Percentiles rank a stretch among this genome's conserved stretches.
Conservation (phyloP, 2,329 filamentous ascomycete genomes). For the Beauveria brongniartii region DNA sequence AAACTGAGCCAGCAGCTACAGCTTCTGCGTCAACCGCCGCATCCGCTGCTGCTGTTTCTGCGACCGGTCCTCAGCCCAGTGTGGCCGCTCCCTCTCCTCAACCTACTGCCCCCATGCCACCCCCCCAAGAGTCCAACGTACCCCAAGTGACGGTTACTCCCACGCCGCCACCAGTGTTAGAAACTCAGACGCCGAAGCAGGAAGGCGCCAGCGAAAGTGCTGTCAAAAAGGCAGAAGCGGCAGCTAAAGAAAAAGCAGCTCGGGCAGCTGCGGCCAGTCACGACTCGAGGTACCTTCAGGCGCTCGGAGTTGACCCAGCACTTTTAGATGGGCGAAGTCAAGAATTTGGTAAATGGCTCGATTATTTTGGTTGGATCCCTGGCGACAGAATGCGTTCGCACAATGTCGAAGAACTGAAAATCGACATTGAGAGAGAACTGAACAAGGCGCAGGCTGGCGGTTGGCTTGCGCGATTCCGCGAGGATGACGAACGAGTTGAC, state of each 20-base stretch:
- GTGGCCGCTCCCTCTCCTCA: constrained; percentile 2
- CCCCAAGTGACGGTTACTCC: constrained; percentile 51
- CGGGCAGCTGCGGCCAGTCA: constrained; percentile 62
- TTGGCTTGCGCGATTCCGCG: constrained; percentile 76
- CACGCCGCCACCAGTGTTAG: constrained; percentile 19
- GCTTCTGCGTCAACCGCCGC: constrained; percentile 12
- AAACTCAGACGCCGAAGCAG: constrained; percentile 31
- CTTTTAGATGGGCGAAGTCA: constrained; percentile 69
- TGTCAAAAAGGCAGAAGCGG: constrained; percentile 20
- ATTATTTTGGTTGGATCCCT: constrained; percentile 81
- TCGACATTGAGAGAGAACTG: constrained; percentile 78
- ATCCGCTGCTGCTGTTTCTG: constrained; percentile 6
- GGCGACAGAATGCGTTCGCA: constrained; percentile 66
- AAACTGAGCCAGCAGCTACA: constrained; percentile 15
- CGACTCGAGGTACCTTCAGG: constrained; percentile 68
- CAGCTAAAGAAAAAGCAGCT: constrained; percentile 40
- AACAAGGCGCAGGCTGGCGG: constrained; percentile 86
- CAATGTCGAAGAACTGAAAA: constrained; percentile 71
- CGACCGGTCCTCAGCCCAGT: constrained; percentile 16
- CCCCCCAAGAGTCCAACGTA: constrained; percentile 28
- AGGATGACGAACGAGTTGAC: constrained; percentile 84
- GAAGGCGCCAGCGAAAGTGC: constrained; percentile 25
- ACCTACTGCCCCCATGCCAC: not conserved
- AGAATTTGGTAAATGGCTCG: constrained; percentile 75
- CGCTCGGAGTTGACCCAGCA: constrained; percentile 67